phyloP scores from a whole-genome alignment of 257 asterid genomes.

The Verbena officinalis region DNA sequence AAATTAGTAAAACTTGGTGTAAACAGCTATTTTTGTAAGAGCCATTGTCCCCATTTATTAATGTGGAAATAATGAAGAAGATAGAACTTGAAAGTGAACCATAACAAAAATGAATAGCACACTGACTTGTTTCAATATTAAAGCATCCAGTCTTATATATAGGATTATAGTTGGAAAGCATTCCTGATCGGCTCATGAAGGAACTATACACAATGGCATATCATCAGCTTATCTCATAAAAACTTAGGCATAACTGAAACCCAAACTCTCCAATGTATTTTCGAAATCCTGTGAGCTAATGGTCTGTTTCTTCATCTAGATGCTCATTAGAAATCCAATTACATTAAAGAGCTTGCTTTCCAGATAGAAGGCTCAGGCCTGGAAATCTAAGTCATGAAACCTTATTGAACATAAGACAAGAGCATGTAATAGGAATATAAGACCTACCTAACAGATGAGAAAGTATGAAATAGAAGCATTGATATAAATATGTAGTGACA shows the following conservation, averaged over 20 bases:
- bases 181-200: not conserved
- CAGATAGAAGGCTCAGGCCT: not conserved
- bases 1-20: constrained; percentile 22
- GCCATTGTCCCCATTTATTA: not conserved
- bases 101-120: constrained; percentile 5
- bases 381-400: not conserved
- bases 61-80: constrained; percentile 3
- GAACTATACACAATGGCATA: not conserved
- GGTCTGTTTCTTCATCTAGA: not conserved
- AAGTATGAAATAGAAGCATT: not conserved
- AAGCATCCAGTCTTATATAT: constrained; percentile 1
- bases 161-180: not conserved
- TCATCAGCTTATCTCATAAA: constrained; percentile 18
- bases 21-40: not conserved
- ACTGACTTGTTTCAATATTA: not conserved
- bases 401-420: not conserved
- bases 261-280: not conserved
- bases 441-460: not conserved
- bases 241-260: not conserved
- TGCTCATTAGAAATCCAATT: constrained; percentile 11
- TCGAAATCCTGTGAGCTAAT: not conserved
- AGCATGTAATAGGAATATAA: constrained; percentile 8
- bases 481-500: not conserved
- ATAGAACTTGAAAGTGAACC: constrained; percentile 4
- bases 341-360: constrained; percentile 1